Percentiles rank a stretch among this genome's conserved stretches.
Evolutionary conservation across 176 grass and related monocot genomes (phyloP).

Genomic region (Rhynchospora pubera): DNA sequence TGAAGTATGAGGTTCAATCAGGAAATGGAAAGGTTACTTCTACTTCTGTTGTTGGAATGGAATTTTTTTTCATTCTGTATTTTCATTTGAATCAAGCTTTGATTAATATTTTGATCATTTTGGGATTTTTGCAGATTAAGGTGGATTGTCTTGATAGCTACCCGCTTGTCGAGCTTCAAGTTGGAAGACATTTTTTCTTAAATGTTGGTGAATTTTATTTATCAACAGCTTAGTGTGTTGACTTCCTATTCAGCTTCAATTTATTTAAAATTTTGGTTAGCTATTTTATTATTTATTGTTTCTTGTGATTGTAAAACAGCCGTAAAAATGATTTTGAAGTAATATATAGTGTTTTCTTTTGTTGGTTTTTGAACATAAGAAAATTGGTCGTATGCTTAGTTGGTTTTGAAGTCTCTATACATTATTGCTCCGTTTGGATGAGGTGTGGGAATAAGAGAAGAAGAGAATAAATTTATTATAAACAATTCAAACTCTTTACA

Average conservation of each 20-base stretch:
- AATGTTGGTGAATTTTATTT: conserved; percentile 54
- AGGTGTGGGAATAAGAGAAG: too few species aligned
- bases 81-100: neutral
- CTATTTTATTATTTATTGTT: neutral
- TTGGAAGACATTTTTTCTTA: conserved; percentile 75
- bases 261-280: conserved; percentile 14
- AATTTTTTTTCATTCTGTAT: neutral
- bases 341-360: neutral
- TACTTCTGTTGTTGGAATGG: neutral
- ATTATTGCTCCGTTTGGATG: conserved; percentile 18
- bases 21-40: conserved; percentile 66
- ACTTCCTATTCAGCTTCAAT: neutral
- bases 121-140: conserved; percentile 41
- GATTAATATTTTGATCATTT: neutral
- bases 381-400: neutral
- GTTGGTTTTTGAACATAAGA: neutral
- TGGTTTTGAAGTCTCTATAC: neutral
- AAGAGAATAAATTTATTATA: too few species aligned
- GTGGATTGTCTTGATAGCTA: conserved; percentile 56
- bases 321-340: neutral
- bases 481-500: too few species aligned
- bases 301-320: neutral
- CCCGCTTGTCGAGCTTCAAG: conserved; percentile 38
- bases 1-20: conserved; percentile 64
- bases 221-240: conserved; percentile 34